Evolutionary conservation across 106 monocot genomes (phyloP).

Genomic region (Apostasia ramifera): DNA sequence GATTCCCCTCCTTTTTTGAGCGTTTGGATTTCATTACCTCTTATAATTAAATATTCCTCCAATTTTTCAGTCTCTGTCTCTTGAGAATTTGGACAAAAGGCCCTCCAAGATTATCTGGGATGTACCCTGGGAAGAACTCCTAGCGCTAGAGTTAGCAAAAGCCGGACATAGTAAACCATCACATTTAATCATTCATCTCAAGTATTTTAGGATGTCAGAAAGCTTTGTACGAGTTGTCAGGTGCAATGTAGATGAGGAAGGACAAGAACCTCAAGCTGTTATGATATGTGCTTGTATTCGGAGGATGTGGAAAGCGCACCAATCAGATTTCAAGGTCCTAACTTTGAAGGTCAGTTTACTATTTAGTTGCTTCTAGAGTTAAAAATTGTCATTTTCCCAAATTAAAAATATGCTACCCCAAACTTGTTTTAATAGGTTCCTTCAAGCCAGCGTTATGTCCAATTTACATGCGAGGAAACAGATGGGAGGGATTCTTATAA

Average conservation of each 20-base stretch:
- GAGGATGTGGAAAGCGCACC: constrained; percentile 71
- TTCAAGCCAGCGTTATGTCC: constrained; percentile 68
- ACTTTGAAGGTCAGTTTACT: constrained; percentile 55
- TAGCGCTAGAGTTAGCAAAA: constrained; percentile 90
- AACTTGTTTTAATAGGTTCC: constrained; percentile 51
- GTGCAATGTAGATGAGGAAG: constrained; percentile 58
- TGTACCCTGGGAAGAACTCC: constrained; percentile 80
- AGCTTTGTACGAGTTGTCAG: constrained; percentile 75
- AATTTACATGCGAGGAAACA: constrained; percentile 67
- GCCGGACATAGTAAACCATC: constrained; percentile 69
- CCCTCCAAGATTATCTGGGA: constrained; percentile 96
- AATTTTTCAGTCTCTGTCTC: constrained; percentile 40
- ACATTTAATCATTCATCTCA: constrained; percentile 89
- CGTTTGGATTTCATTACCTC: neutral
- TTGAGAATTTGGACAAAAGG: constrained; percentile 72
- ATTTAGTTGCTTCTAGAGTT: constrained; percentile 4
- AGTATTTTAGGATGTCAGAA: constrained; percentile 63
- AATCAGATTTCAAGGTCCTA: constrained; percentile 43
- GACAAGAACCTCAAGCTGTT: constrained; percentile 77
- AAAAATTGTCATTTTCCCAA: neutral
- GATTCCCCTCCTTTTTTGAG: neutral
- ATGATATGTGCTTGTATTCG: constrained; percentile 65
- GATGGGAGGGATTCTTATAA: constrained; percentile 39
- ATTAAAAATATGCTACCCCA: neutral
- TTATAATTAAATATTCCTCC: neutral